Percentiles rank a stretch among this genome's conserved stretches.
phyloP scores from a whole-genome alignment of 2,329 filamentous ascomycete species.

The Fusarium transvaalense region DNA sequence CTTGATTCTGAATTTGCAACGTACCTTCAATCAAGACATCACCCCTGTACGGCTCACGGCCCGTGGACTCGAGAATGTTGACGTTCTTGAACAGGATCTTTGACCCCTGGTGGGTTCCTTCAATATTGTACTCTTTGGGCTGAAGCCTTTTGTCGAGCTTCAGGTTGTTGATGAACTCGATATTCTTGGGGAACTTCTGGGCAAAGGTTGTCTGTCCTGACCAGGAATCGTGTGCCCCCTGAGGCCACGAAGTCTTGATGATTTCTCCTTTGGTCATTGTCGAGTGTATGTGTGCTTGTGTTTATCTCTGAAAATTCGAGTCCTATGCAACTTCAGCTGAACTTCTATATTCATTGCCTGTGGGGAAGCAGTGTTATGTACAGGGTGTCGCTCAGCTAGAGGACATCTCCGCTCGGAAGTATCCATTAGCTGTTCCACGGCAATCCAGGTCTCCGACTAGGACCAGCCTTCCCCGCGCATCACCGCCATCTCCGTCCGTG shows the following conservation, averaged over 20 bases:
- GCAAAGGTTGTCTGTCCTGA: conserved; percentile 6
- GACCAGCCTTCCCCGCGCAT: conserved; percentile 19
- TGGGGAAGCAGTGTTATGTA: not conserved
- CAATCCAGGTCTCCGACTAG: not conserved
- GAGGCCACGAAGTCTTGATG: conserved; percentile 9
- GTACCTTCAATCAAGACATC: not conserved
- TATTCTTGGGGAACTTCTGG: not conserved
- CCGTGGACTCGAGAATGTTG: not conserved
- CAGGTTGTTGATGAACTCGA: conserved; percentile 1
- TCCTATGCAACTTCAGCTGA: not conserved
- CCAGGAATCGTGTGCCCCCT: conserved; percentile 21
- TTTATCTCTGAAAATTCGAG: not conserved
- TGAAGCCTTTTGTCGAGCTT: not conserved
- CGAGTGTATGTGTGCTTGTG: not conserved
- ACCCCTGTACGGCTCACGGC: not conserved
- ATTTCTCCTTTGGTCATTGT: conserved; percentile 9
- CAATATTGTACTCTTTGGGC: not conserved
- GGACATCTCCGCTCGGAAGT: not conserved
- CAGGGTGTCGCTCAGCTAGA: too few relatives aligned
- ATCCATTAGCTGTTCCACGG: not conserved
- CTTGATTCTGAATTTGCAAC: not conserved
- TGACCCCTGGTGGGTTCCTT: not conserved
- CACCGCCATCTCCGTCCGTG: conserved; percentile 15
- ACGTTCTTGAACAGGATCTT: not conserved
- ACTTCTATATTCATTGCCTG: not conserved